Evolutionary conservation across 371 early-diverging fungal species (phyloP).

Genomic region (Apophysomyces ossiformis): DNA sequence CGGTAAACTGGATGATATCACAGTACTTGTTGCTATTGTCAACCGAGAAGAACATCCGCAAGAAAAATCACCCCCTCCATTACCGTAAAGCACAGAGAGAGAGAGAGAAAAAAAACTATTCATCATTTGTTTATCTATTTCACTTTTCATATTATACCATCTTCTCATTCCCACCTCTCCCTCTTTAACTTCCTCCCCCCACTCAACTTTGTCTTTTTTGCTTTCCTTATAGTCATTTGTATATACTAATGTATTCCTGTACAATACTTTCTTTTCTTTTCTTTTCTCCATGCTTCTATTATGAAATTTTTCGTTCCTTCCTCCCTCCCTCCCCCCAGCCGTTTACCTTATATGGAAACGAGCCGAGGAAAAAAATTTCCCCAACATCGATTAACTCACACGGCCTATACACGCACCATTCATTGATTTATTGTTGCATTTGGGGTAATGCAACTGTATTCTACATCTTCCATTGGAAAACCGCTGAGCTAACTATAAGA

Average conservation of each 20-base stretch:
- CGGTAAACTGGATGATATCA: slow-evolving; percentile 1
- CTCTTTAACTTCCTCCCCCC: too few relatives aligned
- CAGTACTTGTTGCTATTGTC: slow-evolving; percentile 6
- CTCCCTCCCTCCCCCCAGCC: background rate
- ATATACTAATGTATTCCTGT: slow-evolving; percentile 4
- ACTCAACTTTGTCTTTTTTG: slow-evolving; percentile 1
- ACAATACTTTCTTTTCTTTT: background rate
- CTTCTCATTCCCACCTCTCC: background rate
- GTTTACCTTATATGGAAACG: slow-evolving; percentile 5
- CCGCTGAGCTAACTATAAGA: too few relatives aligned
- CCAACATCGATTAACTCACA: background rate
- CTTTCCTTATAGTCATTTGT: background rate
- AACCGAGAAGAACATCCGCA: slow-evolving; percentile 26
- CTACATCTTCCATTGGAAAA: too few relatives aligned
- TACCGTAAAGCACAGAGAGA: slow-evolving; percentile 16
- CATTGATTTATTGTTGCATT: too few relatives aligned
- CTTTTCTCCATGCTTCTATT: background rate
- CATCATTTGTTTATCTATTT: background rate
- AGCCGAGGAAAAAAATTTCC: slow-evolving; percentile 1
- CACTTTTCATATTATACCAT: slow-evolving; percentile 3
- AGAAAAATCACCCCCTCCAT: slow-evolving; percentile 30
- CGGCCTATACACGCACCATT: too few relatives aligned
- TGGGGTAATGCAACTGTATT: too few relatives aligned
- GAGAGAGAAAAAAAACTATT: background rate
- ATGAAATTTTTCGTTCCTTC: background rate